These are phyloP conservation scores for Fistulina hepatica DNA, from an alignment of 1,284 basidiomycete genomes.

Conservation along the genomic window DNA sequence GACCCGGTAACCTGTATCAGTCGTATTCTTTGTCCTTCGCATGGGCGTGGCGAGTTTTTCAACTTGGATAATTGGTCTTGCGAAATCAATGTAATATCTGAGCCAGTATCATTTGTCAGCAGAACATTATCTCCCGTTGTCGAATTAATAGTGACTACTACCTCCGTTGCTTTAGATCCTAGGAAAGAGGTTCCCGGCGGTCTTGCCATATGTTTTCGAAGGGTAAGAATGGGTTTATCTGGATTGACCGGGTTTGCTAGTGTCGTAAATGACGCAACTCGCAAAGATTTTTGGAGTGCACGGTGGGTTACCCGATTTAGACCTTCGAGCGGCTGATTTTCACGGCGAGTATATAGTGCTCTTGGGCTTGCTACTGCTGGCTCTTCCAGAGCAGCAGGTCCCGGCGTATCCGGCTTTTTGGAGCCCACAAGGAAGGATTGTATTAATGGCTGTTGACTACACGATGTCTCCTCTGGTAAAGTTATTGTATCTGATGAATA, in stretches of 20 bases:
- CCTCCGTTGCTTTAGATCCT: conserved; percentile 6
- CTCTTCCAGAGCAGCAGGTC: conserved; percentile 4
- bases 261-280: too few species aligned
- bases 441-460: too few species aligned
- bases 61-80: conserved; percentile 9
- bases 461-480: too few species aligned
- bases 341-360: too few species aligned
- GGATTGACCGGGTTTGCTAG: neutral
- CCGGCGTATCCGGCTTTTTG: neutral
- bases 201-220: conserved; percentile 9
- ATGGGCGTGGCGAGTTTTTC: conserved; percentile 7
- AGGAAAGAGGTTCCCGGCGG: conserved; percentile 10
- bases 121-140: conserved; percentile 3
- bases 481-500: too few species aligned
- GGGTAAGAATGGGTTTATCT: conserved; percentile 3
- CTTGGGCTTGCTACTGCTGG: too few species aligned
- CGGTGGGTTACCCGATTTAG: too few species aligned
- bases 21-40: conserved; percentile 16
- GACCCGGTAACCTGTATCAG: conserved; percentile 20
- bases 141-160: conserved; percentile 3
- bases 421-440: too few species aligned
- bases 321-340: too few species aligned
- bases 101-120: conserved; percentile 12
- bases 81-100: conserved; percentile 19
- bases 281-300: too few species aligned